Base-by-base conservation (phyloP, 2,329 filamentous ascomycete genomes). In the Delphinella strobiligena region DNA sequence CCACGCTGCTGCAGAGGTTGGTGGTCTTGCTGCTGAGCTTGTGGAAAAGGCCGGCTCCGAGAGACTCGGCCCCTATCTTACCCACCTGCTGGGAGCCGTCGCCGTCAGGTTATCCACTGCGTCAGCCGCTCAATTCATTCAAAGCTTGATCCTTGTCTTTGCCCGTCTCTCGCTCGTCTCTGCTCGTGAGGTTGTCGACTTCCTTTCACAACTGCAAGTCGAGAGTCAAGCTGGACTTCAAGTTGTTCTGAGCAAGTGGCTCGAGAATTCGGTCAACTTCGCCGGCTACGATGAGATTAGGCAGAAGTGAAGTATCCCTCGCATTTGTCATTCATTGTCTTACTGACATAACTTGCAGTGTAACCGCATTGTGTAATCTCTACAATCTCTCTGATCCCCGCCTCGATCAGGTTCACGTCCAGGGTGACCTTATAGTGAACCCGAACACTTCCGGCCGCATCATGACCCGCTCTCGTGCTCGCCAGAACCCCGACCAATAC, bases 241-340 rank as follows among this genome's bases (percentile, higher is more conserved):
- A 47, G 79, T 95, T 17, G 91, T 98, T 3, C 66, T 96, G 49
- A 74, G 79, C 61, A 95, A 96, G 63, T 98, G 91, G 91, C 69
- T 98, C 1, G 91, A 96, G 64, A 94, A 96, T 61, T 94, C 87
- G 3, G 75, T 93, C 60, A 93, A 82, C 60, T 98, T 98, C 62
- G 87, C 87, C n/a, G 91, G 91, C 10, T 98, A 95, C 52, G 88
- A 96, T 52, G 89, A 95, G 60, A 96, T 96, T 51, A 77, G 88
- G 50, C 86, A 95, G 61, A 98, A 96, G 83, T 88, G 67, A 61
- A 78, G 67, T n/a, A 3, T 16, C 12, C 19, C 4, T 12, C 12
- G 10, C 14, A 8, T 33, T 27, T 15, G 34, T 19, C 45, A 49
- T 37, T 50, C 41, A 14, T 12, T 15, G 5, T 33, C 44, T 47